A percentile compares a stretch with the other conserved stretches of the same genome.
Evolutionary conservation across 2,329 filamentous ascomycete genomes (phyloP).

Genomic region (Harringtonia aguacate): DNA sequence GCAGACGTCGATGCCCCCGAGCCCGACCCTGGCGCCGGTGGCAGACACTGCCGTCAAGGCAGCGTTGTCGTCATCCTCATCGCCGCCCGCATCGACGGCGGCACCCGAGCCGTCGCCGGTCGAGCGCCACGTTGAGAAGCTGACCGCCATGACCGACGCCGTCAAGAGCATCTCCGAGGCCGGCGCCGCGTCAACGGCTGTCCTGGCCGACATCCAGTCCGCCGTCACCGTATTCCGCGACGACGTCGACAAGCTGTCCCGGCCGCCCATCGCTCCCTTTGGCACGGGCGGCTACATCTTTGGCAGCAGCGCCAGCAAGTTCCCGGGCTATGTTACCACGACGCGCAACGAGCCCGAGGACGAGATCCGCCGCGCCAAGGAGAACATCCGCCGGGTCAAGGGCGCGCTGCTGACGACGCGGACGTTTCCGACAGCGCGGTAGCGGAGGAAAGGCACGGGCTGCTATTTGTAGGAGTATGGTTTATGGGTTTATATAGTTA

Average conservation of each 20-base stretch:
- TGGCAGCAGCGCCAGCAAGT: constrained; percentile 22
- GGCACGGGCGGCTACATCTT: constrained; percentile 27
- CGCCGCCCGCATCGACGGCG: background rate
- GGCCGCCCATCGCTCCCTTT: constrained; percentile 14
- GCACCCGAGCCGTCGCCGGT: background rate
- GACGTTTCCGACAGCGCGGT: constrained; percentile 50
- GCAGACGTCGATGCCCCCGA: constrained; percentile 53
- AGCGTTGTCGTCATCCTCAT: no score
- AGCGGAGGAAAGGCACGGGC: background rate
- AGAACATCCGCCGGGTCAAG: constrained; percentile 69
- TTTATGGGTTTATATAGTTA: no score
- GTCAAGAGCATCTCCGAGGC: constrained; percentile 6
- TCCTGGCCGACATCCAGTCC: constrained; percentile 32
- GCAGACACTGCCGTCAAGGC: no score
- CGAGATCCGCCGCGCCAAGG: constrained; percentile 61
- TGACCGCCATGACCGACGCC: constrained; percentile 11
- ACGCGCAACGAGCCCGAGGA: constrained; percentile 48
- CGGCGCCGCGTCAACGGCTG: background rate
- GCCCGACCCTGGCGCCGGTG: constrained; percentile 18
- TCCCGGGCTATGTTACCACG: constrained; percentile 30
- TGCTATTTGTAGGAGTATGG: no score
- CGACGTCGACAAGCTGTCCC: constrained; percentile 51
- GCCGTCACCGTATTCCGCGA: constrained; percentile 49
- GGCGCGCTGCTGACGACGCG: constrained; percentile 65
- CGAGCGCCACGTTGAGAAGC: background rate